Conservation (phyloP, 257 asterid genomes). For the Lantana camara region DNA sequence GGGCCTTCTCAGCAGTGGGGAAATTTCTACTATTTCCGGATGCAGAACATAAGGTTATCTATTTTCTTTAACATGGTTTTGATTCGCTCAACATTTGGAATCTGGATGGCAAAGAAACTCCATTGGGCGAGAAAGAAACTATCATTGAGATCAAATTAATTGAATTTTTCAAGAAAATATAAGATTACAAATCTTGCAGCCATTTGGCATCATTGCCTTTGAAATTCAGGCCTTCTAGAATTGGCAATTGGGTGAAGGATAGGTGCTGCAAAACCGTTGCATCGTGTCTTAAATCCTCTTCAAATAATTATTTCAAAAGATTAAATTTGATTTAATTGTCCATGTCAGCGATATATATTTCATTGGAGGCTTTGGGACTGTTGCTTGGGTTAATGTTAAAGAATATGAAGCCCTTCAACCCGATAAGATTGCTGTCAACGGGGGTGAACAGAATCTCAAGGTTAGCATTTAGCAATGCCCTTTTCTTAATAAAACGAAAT, state of each 20-base stretch:
- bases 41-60: constrained; percentile 91
- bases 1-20: constrained; percentile 99
- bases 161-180: too few species aligned
- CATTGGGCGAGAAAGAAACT: too few species aligned
- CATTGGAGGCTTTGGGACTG: constrained; percentile 98
- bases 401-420: constrained; percentile 88
- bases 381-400: constrained; percentile 93
- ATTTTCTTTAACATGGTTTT: constrained; percentile 1
- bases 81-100: not conserved
- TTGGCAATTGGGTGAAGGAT: not conserved
- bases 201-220: not conserved
- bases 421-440: constrained; percentile 90
- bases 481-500: not conserved
- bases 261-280: not conserved
- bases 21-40: constrained; percentile 85
- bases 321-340: constrained; percentile 17
- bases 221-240: not conserved
- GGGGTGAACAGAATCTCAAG: constrained; percentile 91
- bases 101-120: constrained; percentile 10
- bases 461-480: constrained; percentile 33
- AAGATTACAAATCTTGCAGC: not conserved
- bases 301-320: not conserved
- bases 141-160: too few species aligned
- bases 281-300: not conserved
- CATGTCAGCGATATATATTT: constrained; percentile 86